Base-by-base conservation (phyloP, 2,329 filamentous ascomycete genomes). In the Clonostachys rhizophaga region DNA sequence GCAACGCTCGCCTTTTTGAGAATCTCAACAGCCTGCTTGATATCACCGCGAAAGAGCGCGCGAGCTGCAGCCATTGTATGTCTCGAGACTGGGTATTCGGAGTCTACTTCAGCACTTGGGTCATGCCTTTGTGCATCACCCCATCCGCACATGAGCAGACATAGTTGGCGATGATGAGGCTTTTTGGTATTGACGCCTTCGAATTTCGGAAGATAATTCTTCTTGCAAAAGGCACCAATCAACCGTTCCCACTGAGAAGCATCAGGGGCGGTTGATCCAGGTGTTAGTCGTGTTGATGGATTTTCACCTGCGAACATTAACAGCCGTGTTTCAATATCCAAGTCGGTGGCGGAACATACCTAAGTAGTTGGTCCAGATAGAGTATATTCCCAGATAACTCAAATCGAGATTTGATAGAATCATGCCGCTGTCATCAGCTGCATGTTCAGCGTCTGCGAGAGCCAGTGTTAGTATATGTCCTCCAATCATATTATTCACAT, bases 51-150 rank as follows among this genome's bases (percentile, higher is more conserved):
- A 62, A 92, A 89, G 2, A 92, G 72, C 2, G 88, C 87, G 51
- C 86, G 80, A 0, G 87, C 87, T 18, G 90, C 86, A 11, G 85
- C 84, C 74, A 87, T 88, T 44, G 89, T 91, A 58, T 87, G 73
- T 52, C 71, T 71, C 2, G 74, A 72, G 2, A 76, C 79, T n/a
- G 71, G 72, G 52, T 72, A 72, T 49, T 74, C 74, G 1, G 71
- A 62, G 35, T 64, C 66, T 30, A 63, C 65, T 9, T 69, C 67
- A 33, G 64, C 59, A 40, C 40, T 34, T 12, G 67, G 64, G 40
- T 74, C 69, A 41, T 74, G 63, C 47, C 55, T 72, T 67, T 54
- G 75, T 58, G 49, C 78, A 70, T 65, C 83, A 74, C 86, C 82
- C 82, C 86, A 89, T 43, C 81, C 78, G 58, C 86, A 91, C 17